Evolutionary conservation across 306 rosid genomes (phyloP), one percentile per base, ranked within the genome.

Genomic region (Inga leiocalycina): DNA sequence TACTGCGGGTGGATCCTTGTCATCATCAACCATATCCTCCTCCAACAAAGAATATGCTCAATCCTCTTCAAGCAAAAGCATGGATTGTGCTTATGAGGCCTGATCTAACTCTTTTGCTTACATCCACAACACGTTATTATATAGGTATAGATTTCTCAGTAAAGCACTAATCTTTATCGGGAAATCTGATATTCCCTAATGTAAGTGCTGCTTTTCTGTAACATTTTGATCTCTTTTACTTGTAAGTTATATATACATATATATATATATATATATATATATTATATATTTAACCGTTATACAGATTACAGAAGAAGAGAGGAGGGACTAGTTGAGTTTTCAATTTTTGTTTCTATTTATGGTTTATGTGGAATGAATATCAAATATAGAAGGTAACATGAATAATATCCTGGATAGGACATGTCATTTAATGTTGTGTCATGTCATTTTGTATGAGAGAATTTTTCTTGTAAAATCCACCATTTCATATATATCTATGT

Each of bases 1-100:
- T 45, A 10, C 17, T 24, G 93, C 84, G 43, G 89, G 85, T 77
- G 91, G 89, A 54, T 80, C 87, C 11, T 48, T 41, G 46, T 70
- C 75, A 8, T 11, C 30, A 10, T 5, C 75, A 22, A 22, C 74
- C 46, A 79, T 77, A 35, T 9, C 32, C 75, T 86, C 85, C 68
- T 27, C 30, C 30, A 90, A 86, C 75, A 90, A 83, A 82, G 78
- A 37, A 57, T 87, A 75, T 83, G 67, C 80, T 24, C 81, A 67
- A 41, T 44, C 93, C 37, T 54, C 85, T 10, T 74, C 67, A 27
- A 64, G 13, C 57, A 83, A 52, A 83, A 85, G 70, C 70, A 2
- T 44, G 61, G 87, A 80, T 75, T 49, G 74, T 68, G 27, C 41
- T 85, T 67, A 56, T 75, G 84, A 73, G 67, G 77, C 68, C 35